Evolutionary conservation across 1,139 yeast genomes (phyloP).

Genomic region (Kodamaea sp.): DNA sequence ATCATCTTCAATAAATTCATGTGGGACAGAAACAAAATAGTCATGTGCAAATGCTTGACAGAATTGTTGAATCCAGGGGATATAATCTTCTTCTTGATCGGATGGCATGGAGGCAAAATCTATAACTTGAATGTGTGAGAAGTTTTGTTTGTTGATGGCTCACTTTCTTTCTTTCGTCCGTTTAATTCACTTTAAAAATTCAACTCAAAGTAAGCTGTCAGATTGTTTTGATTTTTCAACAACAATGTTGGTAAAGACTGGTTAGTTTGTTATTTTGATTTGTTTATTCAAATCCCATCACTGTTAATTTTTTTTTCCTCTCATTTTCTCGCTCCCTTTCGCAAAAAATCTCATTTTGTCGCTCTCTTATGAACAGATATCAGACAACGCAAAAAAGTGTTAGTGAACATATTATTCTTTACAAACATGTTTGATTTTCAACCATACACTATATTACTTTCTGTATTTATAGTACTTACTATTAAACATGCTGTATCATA

Average conservation of each 20-base stretch:
- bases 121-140: not conserved
- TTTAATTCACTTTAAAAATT: slow-evolving; percentile 1
- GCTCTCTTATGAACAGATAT: too few relatives aligned
- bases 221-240: too few relatives aligned
- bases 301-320: too few relatives aligned
- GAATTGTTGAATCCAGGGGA: slow-evolving; percentile 88
- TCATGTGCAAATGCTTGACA: slow-evolving; percentile 89
- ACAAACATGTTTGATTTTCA: slow-evolving; percentile 23
- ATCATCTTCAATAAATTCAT: slow-evolving; percentile 93
- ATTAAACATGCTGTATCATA: slow-evolving; percentile 27
- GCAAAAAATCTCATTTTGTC: too few relatives aligned
- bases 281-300: too few relatives aligned
- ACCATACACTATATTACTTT: slow-evolving; percentile 22
- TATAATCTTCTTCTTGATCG: slow-evolving; percentile 55
- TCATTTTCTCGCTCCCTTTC: too few relatives aligned
- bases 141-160: not conserved
- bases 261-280: too few relatives aligned
- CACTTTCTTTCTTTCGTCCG: not conserved
- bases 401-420: not conserved
- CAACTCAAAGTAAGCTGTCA: not conserved
- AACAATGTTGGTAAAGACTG: too few relatives aligned
- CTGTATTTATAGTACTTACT: slow-evolving; percentile 30
- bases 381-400: too few relatives aligned
- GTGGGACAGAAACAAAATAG: slow-evolving; percentile 87
- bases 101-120: slow-evolving; percentile 30